Conservation (phyloP, 2,329 filamentous ascomycete genomes). For the Sporothrix brunneoviolacea region DNA sequence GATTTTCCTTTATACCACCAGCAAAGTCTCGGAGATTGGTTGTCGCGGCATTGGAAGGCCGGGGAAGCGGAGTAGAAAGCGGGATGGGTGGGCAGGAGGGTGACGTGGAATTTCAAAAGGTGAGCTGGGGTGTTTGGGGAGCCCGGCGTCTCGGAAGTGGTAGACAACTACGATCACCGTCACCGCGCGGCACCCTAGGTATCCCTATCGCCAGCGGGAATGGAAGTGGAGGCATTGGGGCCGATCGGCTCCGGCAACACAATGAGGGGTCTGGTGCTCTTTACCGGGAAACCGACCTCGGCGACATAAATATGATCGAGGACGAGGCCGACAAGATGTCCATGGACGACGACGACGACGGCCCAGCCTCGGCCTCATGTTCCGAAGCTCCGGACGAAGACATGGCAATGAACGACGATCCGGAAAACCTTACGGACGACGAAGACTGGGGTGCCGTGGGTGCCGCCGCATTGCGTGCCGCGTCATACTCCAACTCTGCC, state of each 20-base stretch:
- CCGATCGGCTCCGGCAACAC: slow-evolving; percentile 43
- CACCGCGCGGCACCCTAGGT: slow-evolving; percentile 38
- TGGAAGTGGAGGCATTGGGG: slow-evolving; percentile 29
- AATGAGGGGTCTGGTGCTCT: slow-evolving; percentile 63
- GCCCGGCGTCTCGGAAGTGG: slow-evolving; percentile 53
- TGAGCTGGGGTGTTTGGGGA: slow-evolving; percentile 96
- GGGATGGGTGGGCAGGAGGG: slow-evolving; percentile 50
- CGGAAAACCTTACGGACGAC: slow-evolving; percentile 84
- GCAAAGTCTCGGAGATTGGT: slow-evolving; percentile 86
- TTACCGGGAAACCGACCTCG: slow-evolving; percentile 56
- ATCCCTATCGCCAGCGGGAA: slow-evolving; percentile 49
- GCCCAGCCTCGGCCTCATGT: slow-evolving; percentile 64
- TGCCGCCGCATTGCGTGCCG: slow-evolving; percentile 70
- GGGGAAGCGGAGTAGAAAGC: slow-evolving; percentile 50
- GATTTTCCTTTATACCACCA: slow-evolving; percentile 81
- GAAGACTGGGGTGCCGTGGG: slow-evolving; percentile 93
- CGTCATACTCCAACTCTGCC: slow-evolving; percentile 52
- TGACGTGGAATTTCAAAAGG: slow-evolving; percentile 84
- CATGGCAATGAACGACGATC: slow-evolving; percentile 59
- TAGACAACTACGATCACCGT: slow-evolving; percentile 14
- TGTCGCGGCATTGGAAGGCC: slow-evolving; percentile 83
- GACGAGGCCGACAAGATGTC: slow-evolving; percentile 96
- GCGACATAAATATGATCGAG: slow-evolving; percentile 63
- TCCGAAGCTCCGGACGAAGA: slow-evolving; percentile 66
- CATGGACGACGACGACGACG: slow-evolving; percentile 69